Conservation (phyloP, 78 protist species). For the Speleostelium caveatum region DNA sequence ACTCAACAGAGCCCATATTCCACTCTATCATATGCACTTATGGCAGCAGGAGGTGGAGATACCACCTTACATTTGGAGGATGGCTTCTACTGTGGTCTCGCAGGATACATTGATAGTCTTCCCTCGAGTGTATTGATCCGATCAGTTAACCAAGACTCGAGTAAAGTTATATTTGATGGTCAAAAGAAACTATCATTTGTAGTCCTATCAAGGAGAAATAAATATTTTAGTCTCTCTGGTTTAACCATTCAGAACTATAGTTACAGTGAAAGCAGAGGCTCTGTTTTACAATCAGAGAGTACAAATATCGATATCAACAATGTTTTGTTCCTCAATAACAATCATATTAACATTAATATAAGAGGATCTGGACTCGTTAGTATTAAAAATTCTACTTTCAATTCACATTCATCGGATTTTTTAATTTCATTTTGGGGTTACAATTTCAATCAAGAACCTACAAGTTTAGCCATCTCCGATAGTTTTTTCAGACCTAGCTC, state of each 20-base stretch:
- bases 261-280: neutral
- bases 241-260: neutral
- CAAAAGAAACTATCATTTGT: neutral
- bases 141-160: slow-evolving; percentile 7
- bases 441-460: neutral
- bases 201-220: neutral
- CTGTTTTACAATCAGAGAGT: neutral
- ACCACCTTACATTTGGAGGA: neutral
- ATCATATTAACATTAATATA: slow-evolving; percentile 20
- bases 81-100: slow-evolving; percentile 48
- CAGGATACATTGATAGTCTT: neutral
- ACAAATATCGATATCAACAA: slow-evolving; percentile 12
- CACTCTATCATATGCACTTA: slow-evolving; percentile 24
- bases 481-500: neutral
- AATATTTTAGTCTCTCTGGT: neutral
- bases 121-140: neutral
- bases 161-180: neutral
- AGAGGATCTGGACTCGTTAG: slow-evolving; percentile 9
- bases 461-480: neutral
- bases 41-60: neutral
- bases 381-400: too few species aligned
- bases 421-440: neutral
- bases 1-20: neutral
- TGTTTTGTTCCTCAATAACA: too few species aligned
- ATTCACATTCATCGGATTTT: neutral